These are phyloP conservation scores for Diaporthe ampelina DNA, from an alignment of 2,329 filamentous ascomycete species.

Conservation along the genomic window DNA sequence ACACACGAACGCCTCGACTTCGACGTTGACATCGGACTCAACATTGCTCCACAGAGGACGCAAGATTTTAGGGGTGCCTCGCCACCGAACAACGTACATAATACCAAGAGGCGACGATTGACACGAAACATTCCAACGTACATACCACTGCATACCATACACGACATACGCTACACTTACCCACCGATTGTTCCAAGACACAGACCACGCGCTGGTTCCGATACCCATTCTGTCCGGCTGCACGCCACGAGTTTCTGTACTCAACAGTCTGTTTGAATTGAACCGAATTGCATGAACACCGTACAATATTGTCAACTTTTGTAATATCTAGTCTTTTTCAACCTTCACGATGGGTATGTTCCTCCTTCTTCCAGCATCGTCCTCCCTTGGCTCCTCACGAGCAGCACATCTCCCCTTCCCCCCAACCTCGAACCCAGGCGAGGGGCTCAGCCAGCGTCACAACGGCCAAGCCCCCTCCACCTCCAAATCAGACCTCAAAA, in stretches of 20 bases:
- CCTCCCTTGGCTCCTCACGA: neutral
- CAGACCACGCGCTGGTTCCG: conserved; percentile 2
- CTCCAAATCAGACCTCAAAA: conserved; percentile 16
- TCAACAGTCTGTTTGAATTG: neutral
- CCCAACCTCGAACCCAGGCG: neutral
- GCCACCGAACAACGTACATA: conserved; percentile 17
- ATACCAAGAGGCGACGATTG: neutral
- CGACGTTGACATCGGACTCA: neutral
- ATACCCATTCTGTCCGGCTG: neutral
- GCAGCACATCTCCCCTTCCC: neutral
- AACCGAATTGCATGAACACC: conserved; percentile 13
- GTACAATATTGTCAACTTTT: neutral
- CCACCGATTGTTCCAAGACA: neutral
- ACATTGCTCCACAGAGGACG: neutral
- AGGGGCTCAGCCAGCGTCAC: neutral
- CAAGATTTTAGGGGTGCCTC: neutral
- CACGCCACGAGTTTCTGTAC: neutral
- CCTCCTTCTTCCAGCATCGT: neutral
- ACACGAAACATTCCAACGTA: conserved; percentile 26
- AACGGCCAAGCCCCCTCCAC: conserved; percentile 12
- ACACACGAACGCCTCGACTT: neutral
- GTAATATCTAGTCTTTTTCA: conserved; percentile 31
- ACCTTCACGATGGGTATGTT: conserved; percentile 39
- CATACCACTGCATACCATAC: conserved; percentile 3
- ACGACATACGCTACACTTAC: neutral